Conservation (phyloP, 1,284 basidiomycete genomes). For the Cerrena zonata region DNA sequence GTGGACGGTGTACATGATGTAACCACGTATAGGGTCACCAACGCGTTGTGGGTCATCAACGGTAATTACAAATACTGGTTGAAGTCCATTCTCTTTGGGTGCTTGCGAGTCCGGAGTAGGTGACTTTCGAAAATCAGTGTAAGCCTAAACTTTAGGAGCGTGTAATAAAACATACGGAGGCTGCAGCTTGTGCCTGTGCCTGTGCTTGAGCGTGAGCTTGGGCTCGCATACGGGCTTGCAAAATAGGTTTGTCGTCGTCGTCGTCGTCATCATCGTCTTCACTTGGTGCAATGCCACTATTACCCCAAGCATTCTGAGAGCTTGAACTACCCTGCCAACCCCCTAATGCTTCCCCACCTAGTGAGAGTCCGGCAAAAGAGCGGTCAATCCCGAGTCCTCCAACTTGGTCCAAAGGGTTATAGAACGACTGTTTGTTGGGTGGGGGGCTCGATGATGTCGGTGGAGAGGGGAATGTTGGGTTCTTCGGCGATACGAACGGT, state of each 20-base stretch:
- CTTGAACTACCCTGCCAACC: slow-evolving; percentile 29
- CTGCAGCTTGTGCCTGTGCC: too few species aligned
- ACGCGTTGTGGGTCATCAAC: slow-evolving; percentile 92
- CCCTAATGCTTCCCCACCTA: slow-evolving; percentile 55
- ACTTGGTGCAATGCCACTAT: slow-evolving; percentile 15
- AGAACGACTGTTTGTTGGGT: slow-evolving; percentile 29
- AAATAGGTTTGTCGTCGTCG: slow-evolving; percentile 69
- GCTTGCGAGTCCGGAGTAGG: neutral
- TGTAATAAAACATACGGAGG: slow-evolving; percentile 21
- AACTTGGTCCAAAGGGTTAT: slow-evolving; percentile 48
- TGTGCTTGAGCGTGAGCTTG: slow-evolving; percentile 33
- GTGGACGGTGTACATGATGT: slow-evolving; percentile 91
- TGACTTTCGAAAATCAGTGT: neutral
- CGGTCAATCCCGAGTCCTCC: slow-evolving; percentile 29
- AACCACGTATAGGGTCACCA: slow-evolving; percentile 85
- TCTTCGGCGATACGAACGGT: slow-evolving; percentile 9
- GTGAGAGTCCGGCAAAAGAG: slow-evolving; percentile 53
- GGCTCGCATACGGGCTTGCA: slow-evolving; percentile 33
- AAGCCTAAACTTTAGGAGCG: neutral
- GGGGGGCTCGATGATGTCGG: slow-evolving; percentile 14
- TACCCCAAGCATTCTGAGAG: slow-evolving; percentile 9
- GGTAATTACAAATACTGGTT: slow-evolving; percentile 69
- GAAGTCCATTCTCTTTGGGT: slow-evolving; percentile 37
- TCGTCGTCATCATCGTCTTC: slow-evolving; percentile 52
- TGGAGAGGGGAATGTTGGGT: slow-evolving; percentile 14